A percentile compares a stretch with the other conserved stretches of the same genome.
Evolutionary conservation across 2,329 filamentous ascomycete genomes (phyloP).

Genomic region (Aspergillus pseudotamarii): DNA sequence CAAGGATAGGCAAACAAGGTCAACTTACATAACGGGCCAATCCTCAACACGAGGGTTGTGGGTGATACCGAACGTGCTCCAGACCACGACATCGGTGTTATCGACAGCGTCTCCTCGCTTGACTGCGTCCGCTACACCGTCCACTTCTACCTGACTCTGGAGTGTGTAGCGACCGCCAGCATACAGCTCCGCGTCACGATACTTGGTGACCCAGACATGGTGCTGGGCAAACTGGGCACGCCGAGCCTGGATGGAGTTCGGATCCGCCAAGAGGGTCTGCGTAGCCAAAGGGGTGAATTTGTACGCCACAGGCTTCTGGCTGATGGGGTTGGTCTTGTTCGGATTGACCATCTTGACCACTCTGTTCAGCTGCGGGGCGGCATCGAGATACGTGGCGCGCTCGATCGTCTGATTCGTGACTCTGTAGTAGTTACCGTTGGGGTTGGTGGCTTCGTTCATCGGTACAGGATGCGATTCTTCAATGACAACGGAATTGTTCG

Average conservation of each 20-base stretch:
- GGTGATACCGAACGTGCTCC: conserved; percentile 49
- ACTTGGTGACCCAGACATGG: conserved; percentile 58
- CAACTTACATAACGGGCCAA: conserved; percentile 47
- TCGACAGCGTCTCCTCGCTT: conserved; percentile 36
- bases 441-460: conserved; percentile 54
- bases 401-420: conserved; percentile 51
- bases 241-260: conserved; percentile 53
- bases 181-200: conserved; percentile 56
- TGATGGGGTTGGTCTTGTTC: conserved; percentile 55
- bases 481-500: conserved; percentile 57
- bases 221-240: conserved; percentile 60
- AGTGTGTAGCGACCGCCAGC: conserved; percentile 60
- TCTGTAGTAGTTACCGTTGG: conserved; percentile 55
- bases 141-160: conserved; percentile 48
- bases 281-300: conserved; percentile 60
- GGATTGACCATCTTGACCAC: conserved; percentile 63
- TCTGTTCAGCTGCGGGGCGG: conserved; percentile 46
- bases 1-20: background rate
- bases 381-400: conserved; percentile 53
- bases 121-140: conserved; percentile 38
- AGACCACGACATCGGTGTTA: conserved; percentile 48
- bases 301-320: conserved; percentile 56
- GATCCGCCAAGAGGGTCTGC: conserved; percentile 59
- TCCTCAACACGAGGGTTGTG: conserved; percentile 50
- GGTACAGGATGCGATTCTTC: conserved; percentile 63